Base-by-base conservation (phyloP, 1,284 basidiomycete genomes). In the Erythrobasidium hasegawianum region DNA sequence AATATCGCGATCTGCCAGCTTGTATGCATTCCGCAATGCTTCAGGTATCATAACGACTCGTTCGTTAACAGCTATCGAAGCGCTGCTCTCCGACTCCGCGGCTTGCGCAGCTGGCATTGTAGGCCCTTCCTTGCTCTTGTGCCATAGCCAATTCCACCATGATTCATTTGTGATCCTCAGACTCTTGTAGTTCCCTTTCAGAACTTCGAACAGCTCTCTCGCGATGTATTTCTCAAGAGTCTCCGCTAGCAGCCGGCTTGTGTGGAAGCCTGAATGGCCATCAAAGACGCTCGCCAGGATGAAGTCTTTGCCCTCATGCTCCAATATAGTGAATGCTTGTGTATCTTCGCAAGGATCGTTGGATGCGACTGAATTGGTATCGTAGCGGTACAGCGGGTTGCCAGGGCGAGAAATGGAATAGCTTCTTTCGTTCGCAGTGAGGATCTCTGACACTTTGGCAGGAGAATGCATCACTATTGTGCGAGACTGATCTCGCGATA, bases 301-400 rank as follows among this genome's bases (percentile, higher is more conserved):
- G 59, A 74, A 72, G 13, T 71, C 70, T 33, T 64, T 45, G 8
- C 56, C 29, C 71, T 68, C 52, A 69, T 71, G 52, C 39, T 64
- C 27, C 54, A 59, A 79, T 66, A 95, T 81, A 64, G 87, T 85
- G 65, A 84, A 83, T 2, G 88, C 84, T 71, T 86, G 83, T 18
- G 90, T 85, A 76, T 97, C 93, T 78, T 97, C 93, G 64, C 95
- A 87, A 16, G 91, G 90, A 69, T 89, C 84, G 75, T 97, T 97
- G 5, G 90, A 87, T 0, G 89, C 81, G 40, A 97, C 79, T 53
- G 82, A 84, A 20, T 89, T 89, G 1, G 87, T 91, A 57, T 87
- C 83, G 78, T 88, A 87, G 83, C 85, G 47, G 79, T 81, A 1
- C 81, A 83, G 56, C 83, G 59, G 69, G 56, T 73, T 75, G 41